Evolutionary conservation across 2,329 filamentous ascomycete species (phyloP).

Genomic region (Verticillium longisporum): DNA sequence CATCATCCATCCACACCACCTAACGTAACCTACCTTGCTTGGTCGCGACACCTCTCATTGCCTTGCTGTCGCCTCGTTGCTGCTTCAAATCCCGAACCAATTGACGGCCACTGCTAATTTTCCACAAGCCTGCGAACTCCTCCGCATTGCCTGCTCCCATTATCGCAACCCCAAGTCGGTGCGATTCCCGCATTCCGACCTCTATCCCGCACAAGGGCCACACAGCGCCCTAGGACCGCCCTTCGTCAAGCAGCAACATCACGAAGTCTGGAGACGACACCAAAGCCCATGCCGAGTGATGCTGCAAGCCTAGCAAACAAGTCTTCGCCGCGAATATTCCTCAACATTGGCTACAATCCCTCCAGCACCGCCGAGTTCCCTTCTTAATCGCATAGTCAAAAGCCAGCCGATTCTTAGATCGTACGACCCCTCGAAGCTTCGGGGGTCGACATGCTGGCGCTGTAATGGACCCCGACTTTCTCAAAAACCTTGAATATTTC

Average conservation of each 20-base stretch:
- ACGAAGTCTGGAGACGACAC: not conserved
- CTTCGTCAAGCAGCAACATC: not conserved
- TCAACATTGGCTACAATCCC: not conserved
- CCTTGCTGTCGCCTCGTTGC: not conserved
- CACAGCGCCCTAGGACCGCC: not conserved
- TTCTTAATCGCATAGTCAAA: not conserved
- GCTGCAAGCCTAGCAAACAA: not conserved
- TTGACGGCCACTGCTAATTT: not conserved
- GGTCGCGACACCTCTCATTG: not conserved
- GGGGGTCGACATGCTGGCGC: constrained; percentile 25
- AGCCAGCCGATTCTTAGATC: constrained; percentile 7
- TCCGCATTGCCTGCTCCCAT: not conserved
- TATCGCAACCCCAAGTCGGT: not conserved
- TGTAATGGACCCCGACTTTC: constrained; percentile 28
- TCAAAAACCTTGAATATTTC: constrained; percentile 31
- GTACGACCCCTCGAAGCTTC: constrained; percentile 10
- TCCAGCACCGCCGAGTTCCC: not conserved
- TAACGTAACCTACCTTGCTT: not conserved
- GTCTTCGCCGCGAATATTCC: too few relatives aligned
- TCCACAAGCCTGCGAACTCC: not conserved
- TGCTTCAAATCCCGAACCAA: not conserved
- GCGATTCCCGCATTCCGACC: not conserved
- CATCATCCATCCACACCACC: not conserved
- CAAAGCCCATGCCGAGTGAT: not conserved
- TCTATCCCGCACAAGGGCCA: not conserved